Percentiles rank a stretch among this genome's conserved stretches.
phyloP scores from a whole-genome alignment of 2,329 filamentous ascomycete species.

The Colletotrichum sp. region DNA sequence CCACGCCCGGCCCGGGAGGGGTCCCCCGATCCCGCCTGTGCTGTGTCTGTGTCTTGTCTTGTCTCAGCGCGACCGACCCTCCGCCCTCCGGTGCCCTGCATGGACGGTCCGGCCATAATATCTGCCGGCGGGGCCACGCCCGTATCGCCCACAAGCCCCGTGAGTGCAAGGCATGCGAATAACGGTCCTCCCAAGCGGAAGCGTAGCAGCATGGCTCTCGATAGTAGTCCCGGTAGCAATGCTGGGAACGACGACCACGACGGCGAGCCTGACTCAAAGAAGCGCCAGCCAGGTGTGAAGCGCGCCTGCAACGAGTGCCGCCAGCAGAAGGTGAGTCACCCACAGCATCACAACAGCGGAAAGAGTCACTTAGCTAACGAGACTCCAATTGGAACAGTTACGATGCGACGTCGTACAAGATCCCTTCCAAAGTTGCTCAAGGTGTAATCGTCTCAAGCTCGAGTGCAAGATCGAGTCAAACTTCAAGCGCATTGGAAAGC shows the following conservation, averaged over 20 bases:
- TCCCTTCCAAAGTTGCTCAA: slow-evolving; percentile 77
- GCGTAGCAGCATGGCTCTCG: slow-evolving; percentile 56
- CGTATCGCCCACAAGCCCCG: slow-evolving; percentile 60
- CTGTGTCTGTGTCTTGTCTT: slow-evolving; percentile 8
- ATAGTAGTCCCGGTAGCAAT: slow-evolving; percentile 67
- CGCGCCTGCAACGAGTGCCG: slow-evolving; percentile 85
- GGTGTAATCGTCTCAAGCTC: slow-evolving; percentile 80
- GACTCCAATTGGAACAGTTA: slow-evolving; percentile 52
- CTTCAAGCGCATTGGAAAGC: slow-evolving; percentile 84
- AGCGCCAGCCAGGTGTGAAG: slow-evolving; percentile 73
- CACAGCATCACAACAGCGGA: neutral
- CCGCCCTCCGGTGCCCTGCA: slow-evolving; percentile 33
- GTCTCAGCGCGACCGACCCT: slow-evolving; percentile 16
- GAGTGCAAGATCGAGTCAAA: slow-evolving; percentile 87
- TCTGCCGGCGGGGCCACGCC: slow-evolving; percentile 52
- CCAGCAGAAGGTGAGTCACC: slow-evolving; percentile 77
- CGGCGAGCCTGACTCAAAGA: slow-evolving; percentile 58
- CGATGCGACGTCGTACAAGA: slow-evolving; percentile 86
- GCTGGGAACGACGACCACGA: slow-evolving; percentile 63
- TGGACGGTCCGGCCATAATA: slow-evolving; percentile 53
- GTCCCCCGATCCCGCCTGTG: slow-evolving; percentile 22
- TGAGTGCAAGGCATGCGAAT: slow-evolving; percentile 55
- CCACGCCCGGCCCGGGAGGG: slow-evolving; percentile 18
- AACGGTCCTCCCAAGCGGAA: slow-evolving; percentile 62
- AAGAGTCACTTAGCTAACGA: neutral